phyloP scores from a whole-genome alignment of 1,139 yeast genomes.

The Torulaspora pretoriensis region DNA sequence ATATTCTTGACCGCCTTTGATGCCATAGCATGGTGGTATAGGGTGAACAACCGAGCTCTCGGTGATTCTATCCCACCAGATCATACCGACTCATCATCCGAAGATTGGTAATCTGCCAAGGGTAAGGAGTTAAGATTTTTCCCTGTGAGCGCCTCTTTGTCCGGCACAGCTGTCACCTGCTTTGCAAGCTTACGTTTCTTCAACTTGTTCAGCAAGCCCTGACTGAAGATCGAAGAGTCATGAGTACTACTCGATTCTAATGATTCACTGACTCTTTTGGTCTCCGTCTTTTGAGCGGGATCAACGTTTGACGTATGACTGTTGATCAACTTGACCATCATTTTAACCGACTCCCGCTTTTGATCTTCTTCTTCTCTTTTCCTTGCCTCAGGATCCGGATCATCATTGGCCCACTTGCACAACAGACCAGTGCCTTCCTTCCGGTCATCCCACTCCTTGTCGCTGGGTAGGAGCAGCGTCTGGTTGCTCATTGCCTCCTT shows the following conservation, averaged over 20 bases:
- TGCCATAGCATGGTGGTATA: too few species aligned
- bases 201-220: slow-evolving; percentile 8
- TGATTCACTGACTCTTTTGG: neutral
- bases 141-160: neutral
- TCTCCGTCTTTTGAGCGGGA: neutral
- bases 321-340: slow-evolving; percentile 24
- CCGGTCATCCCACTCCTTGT: slow-evolving; percentile 36
- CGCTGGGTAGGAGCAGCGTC: slow-evolving; percentile 49
- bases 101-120: slow-evolving; percentile 13
- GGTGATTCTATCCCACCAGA: too few species aligned
- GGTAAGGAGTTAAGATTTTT: neutral
- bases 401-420: slow-evolving; percentile 87
- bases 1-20: too few species aligned
- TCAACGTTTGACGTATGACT: slow-evolving; percentile 6
- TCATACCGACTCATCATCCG: slow-evolving; percentile 7
- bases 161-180: neutral
- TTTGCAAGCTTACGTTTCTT: slow-evolving; percentile 10
- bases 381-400: slow-evolving; percentile 71
- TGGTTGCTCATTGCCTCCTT: slow-evolving; percentile 91
- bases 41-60: too few species aligned
- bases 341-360: slow-evolving; percentile 21
- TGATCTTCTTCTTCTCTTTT: slow-evolving; percentile 43
- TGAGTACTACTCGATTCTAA: neutral
- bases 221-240: slow-evolving; percentile 4
- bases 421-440: slow-evolving; percentile 48